Evolutionary conservation across 768 basidiomycete genomes (phyloP).

Genomic region (Mycena galopus): DNA sequence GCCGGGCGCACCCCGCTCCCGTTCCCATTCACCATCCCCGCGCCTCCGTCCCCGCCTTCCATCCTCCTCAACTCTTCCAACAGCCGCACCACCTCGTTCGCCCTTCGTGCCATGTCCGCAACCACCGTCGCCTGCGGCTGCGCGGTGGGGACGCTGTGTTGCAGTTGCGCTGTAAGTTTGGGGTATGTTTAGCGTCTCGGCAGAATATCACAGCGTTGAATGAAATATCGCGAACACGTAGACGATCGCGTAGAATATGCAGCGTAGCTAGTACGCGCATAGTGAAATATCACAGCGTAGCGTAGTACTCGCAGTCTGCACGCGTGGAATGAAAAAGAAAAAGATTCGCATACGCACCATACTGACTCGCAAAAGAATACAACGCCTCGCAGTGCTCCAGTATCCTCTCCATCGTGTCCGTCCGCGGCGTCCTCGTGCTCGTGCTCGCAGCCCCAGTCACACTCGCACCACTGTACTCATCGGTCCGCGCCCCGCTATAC

Average conservation of each 20-base stretch:
- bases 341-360: slow-evolving; percentile 59
- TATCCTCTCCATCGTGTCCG: slow-evolving; percentile 52
- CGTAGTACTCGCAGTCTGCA: too few relatives aligned
- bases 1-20: slow-evolving; percentile 37
- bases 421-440: background rate
- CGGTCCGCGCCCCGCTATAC: background rate
- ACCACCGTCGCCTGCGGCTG: slow-evolving; percentile 71
- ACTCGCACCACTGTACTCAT: too few relatives aligned
- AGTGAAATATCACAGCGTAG: background rate
- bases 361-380: slow-evolving; percentile 75
- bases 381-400: slow-evolving; percentile 71
- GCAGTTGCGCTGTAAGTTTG: slow-evolving; percentile 57
- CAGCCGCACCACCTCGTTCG: slow-evolving; percentile 75
- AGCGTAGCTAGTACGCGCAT: background rate
- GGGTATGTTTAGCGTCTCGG: too few relatives aligned
- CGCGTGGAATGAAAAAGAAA: slow-evolving; percentile 4
- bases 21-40: too few relatives aligned
- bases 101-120: slow-evolving; percentile 77
- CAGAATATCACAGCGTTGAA: too few relatives aligned
- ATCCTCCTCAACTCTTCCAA: slow-evolving; percentile 71
- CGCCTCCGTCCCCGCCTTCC: slow-evolving; percentile 32
- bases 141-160: slow-evolving; percentile 58
- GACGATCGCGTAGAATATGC: too few relatives aligned
- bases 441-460: too few relatives aligned
- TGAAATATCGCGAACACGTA: too few relatives aligned